phyloP scores from a whole-genome alignment of 306 rosid genomes.

The Sophora flavescens region DNA sequence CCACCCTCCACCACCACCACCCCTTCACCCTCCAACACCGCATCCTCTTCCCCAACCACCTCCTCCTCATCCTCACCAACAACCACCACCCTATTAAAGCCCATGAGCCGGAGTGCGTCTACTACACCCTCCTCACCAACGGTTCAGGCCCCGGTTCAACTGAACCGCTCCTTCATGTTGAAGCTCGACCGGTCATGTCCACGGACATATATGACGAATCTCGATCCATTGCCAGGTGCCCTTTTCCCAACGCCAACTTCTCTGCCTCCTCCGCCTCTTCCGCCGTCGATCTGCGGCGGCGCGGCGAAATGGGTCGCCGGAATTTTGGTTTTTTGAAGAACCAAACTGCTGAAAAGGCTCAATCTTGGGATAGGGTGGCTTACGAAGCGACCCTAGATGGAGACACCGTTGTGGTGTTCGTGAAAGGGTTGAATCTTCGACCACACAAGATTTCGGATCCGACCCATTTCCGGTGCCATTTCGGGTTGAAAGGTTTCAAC shows the following conservation, averaged over 20 bases:
- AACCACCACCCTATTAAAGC: constrained; percentile 22
- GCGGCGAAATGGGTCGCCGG: constrained; percentile 49
- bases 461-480: constrained; percentile 68
- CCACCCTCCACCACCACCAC: constrained; percentile 2
- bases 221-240: constrained; percentile 80
- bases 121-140: constrained; percentile 47
- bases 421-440: constrained; percentile 83
- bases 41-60: constrained; percentile 74
- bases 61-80: constrained; percentile 57
- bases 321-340: constrained; percentile 47
- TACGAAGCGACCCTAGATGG: constrained; percentile 85
- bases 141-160: constrained; percentile 37
- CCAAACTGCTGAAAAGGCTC: constrained; percentile 45
- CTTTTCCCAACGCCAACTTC: constrained; percentile 59
- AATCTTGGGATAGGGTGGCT: constrained; percentile 74
- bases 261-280: constrained; percentile 42
- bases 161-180: constrained; percentile 35
- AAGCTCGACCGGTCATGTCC: constrained; percentile 60
- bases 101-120: constrained; percentile 67
- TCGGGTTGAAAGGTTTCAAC: constrained; percentile 54
- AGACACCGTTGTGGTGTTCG: constrained; percentile 76
- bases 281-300: constrained; percentile 63
- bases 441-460: constrained; percentile 91
- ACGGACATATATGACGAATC: constrained; percentile 64
- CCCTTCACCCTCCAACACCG: constrained; percentile 61